Evolutionary conservation across 345 rosid species (phyloP).

Genomic region (Eucalyptus decipiens): DNA sequence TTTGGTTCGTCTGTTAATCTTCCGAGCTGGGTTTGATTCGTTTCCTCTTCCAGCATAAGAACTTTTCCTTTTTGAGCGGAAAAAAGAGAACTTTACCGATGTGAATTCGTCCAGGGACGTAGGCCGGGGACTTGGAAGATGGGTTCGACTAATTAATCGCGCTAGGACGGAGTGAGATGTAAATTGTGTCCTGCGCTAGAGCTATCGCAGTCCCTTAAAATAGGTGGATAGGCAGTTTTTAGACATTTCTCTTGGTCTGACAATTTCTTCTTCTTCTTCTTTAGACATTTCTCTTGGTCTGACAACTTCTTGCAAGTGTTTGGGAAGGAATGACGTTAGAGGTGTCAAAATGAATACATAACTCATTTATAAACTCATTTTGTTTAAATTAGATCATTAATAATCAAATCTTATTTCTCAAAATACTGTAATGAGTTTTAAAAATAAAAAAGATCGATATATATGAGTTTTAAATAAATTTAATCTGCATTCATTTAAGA

Average conservation of each 20-base stretch:
- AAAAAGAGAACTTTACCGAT: neutral
- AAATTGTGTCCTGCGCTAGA: neutral
- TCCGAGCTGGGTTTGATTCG: neutral
- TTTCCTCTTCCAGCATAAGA: neutral
- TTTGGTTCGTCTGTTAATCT: neutral
- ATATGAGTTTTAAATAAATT: accelerated
- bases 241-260: too few relatives aligned
- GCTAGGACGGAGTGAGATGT: neutral
- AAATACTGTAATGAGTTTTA: accelerated
- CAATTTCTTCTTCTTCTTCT: too few relatives aligned
- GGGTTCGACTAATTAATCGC: neutral
- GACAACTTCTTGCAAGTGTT: too few relatives aligned
- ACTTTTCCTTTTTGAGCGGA: neutral
- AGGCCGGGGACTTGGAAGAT: neutral
- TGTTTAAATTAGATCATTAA: accelerated
- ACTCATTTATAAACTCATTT: accelerated
- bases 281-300: too few relatives aligned
- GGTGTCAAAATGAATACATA: accelerated
- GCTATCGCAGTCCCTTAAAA: neutral
- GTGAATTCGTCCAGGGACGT: neutral
- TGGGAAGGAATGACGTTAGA: too few relatives aligned
- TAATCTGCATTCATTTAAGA: accelerated
- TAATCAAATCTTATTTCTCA: accelerated
- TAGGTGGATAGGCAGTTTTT: neutral
- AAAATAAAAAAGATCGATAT: accelerated